Conservation (phyloP, 2,329 filamentous ascomycete genomes). For the Harringtonia aguacate region DNA sequence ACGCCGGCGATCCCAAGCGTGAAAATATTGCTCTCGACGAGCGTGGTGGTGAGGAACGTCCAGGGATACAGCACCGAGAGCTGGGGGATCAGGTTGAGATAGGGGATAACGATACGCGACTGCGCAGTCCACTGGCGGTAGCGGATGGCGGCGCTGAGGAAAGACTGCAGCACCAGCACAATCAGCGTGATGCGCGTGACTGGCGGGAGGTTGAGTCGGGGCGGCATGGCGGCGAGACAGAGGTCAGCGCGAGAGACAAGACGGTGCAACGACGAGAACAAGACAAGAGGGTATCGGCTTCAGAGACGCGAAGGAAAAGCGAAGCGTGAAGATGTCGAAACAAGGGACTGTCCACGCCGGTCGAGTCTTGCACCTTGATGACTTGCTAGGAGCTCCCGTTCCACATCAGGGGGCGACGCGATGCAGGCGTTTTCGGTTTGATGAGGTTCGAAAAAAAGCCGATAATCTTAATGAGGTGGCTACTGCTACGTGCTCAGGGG, state of each 20-base stretch:
- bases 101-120: conserved; percentile 65
- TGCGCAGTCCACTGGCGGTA: conserved; percentile 57
- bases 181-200: conserved; percentile 76
- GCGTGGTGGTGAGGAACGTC: conserved; percentile 76
- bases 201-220: conserved; percentile 84
- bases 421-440: no score
- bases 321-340: no score
- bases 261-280: neutral
- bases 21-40: conserved; percentile 90
- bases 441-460: no score
- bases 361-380: no score
- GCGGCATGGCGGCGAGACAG: conserved; percentile 47
- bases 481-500: no score
- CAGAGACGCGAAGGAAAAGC: neutral
- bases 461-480: no score
- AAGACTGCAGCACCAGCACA: conserved; percentile 62
- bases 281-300: neutral
- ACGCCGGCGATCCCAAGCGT: conserved; percentile 67
- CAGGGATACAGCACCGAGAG: conserved; percentile 81
- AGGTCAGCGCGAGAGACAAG: neutral
- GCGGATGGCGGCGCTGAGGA: conserved; percentile 71
- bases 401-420: no score
- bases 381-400: no score
- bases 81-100: conserved; percentile 77
- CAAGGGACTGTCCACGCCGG: neutral